Conservation (phyloP, 148 eudicot genomes). For the Arbutus unedo region DNA sequence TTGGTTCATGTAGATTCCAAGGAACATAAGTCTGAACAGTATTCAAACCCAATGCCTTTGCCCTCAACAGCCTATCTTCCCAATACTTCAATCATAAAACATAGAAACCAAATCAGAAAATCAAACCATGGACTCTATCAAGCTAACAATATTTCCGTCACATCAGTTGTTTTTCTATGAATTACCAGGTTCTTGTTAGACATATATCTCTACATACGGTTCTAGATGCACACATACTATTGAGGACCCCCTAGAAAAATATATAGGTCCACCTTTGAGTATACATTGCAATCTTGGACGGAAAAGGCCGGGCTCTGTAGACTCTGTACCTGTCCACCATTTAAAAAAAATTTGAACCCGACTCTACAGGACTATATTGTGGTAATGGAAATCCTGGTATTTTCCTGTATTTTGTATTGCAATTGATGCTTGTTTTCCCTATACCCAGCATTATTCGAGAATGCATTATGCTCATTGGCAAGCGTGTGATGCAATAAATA, state of each 20-base stretch:
- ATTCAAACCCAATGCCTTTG: conserved; percentile 93
- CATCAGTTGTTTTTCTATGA: neutral
- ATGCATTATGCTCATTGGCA: neutral
- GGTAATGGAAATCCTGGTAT: neutral
- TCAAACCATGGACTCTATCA: neutral
- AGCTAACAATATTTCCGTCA: neutral
- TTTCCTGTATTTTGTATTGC: neutral
- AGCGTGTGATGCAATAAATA: neutral
- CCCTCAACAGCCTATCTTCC: conserved; percentile 89
- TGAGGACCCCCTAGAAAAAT: neutral
- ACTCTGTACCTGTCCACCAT: neutral
- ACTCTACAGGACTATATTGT: neutral
- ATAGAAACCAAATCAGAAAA: neutral
- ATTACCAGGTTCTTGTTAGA: neutral
- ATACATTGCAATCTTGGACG: neutral
- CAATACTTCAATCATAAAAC: conserved; percentile 56
- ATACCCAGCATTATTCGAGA: neutral
- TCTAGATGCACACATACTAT: neutral
- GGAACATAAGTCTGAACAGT: conserved; percentile 94
- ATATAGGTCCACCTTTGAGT: neutral
- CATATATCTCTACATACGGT: neutral
- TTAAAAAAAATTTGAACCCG: neutral
- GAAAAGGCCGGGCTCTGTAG: neutral
- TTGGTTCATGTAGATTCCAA: conserved; percentile 97
- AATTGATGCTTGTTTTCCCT: neutral